Base-by-base conservation (phyloP, 1,139 yeast genomes). In the Pichia sp. region DNA sequence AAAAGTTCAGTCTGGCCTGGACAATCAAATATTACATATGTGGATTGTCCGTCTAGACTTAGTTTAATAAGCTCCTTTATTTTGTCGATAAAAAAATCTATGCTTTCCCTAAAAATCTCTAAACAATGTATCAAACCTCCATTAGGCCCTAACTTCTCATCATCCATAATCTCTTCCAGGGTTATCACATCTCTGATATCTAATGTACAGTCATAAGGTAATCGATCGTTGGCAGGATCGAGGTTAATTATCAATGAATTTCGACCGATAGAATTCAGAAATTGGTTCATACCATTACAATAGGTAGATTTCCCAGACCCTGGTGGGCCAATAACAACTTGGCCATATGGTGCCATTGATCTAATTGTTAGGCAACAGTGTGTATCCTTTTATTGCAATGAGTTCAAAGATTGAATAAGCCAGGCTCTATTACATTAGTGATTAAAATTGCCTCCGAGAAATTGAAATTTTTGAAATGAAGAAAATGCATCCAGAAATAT, bases 1-100 rank as follows among this genome's bases (percentile, higher is more conserved):
- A 89, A 95, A 28, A 95, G 76, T 67, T 95, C 99, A 36, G 91
- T 93, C 67, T 95, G 99, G 0, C 98, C 99, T 1, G 99, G 99
- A 69, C 98, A 93, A 68, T 95, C 99, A 70, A 95, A 90, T 6
- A 95, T 74, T 31, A 93, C 68, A 64, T 93, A 95, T 48, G 83
- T 79, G 18, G 76, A 74, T 34, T 85, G 85, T 16, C 79, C 75
- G 48, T 63, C 65, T 22, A 58, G 44, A 47, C 67, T 60, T 1
- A 63, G 18, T 26, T 77, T 71, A 6, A 85, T 80, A 19, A 91
- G 70, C 44, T 75, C 71, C 50, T 78, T 76, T 18, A 90, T 72
- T 65, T 79, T 81, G 5, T 71, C 71, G 5, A 87, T 69, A 62
- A 93, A 82, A 49, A 75, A 74, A 39, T 86, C 90, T 12, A 79